Evolutionary conservation across 2,329 filamentous ascomycete genomes (phyloP), one percentile per base, ranked within the genome.

Genomic region (Cercospora brassicicola): DNA sequence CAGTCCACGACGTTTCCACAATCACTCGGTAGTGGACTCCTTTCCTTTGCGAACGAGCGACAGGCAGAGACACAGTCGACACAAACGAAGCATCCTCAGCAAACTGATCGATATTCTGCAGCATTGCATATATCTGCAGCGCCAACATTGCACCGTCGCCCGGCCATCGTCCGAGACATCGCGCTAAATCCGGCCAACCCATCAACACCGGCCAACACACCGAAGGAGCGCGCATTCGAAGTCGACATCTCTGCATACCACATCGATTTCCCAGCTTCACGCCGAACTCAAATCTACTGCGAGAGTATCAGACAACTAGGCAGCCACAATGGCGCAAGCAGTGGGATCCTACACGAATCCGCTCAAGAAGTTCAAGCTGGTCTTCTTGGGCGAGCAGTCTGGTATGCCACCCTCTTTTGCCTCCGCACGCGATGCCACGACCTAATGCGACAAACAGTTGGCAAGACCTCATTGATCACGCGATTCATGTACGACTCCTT

Each of bases 401-500:
- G 95, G 94, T 97, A 93, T 81, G 89, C 64, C 30, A 57, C 33
- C 18, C 53, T 45, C 31, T n/a, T 42, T 11, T 20, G 3, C 56
- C 15, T 51, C 33, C 53, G 28, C 28, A 51, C 42, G 45, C 31
- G 11, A 64, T 69, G 65, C 60, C 59, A 20, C n/a, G n/a, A 20
- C n/a, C 55, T 59, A 59, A 59, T 20, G n/a, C 30, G 30, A 13
- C 18, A 13, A 23, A 59, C 80, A 98, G 95, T 99, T 76, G 95
- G 95, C 79, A 99, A 99, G 85, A 99, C 95, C 33, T 99, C 95
- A 70, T 84, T 99, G 76, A 99, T 99, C 81, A 99, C 95, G 73
- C 90, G 95, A 73, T 99, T 99, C 86, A 99, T 99, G 95, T 99
- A 99, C 86, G 95, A 99, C 83, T 98, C 95, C 59, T 99, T 99